Evolutionary conservation across 73 alveolate species (phyloP), one percentile per base, ranked within the genome.

Genomic region (Paramecium caudatum): DNA sequence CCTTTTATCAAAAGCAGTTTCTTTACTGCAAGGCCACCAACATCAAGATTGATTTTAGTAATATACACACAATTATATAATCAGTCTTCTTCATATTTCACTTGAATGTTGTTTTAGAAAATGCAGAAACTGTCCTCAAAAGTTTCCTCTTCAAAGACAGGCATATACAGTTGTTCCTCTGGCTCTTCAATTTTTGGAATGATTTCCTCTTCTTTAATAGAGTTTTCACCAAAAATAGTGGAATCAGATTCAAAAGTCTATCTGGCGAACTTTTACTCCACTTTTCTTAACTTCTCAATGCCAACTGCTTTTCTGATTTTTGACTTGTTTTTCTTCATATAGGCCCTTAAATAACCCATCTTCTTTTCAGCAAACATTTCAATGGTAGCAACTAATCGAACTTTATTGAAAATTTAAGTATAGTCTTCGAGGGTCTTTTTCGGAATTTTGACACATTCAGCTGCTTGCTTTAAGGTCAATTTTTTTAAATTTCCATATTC

Each of bases 351-450:
- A 68, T 25, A 32, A 9, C 84, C 84, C 84, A 68, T 68, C 34
- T 43, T 68, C 84, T 68, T 68, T 32, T 68, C 37, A 32, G 13
- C 3, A 33, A 68, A 68, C 4, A 17, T 32, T 6, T 68, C 84
- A 33, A 37, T 68, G 5, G 3, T 1, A 32, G 32, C 8, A 13
- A 68, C 16, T 10, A 68, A 33, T 13, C 34, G 39, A 39, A 74
- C 21, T 41, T 74, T 27, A 0, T 39, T 74, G 5, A 74, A 74
- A 41, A 74, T 27, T 23, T 74, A 19, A 10, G 16, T 6, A 45
- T 74, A 74, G 15, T 74, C 88, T 74, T 74, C 88, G 7, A 74
- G 65, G 0, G 88, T 74, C 32, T 74, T 74, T 13, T 74, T 74
- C 6, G 88, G 88, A 6, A 41, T 41, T 21, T 37, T 3, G 19